Conservation (phyloP, 139 green algal species). For the Spirogloea muscicola region DNA sequence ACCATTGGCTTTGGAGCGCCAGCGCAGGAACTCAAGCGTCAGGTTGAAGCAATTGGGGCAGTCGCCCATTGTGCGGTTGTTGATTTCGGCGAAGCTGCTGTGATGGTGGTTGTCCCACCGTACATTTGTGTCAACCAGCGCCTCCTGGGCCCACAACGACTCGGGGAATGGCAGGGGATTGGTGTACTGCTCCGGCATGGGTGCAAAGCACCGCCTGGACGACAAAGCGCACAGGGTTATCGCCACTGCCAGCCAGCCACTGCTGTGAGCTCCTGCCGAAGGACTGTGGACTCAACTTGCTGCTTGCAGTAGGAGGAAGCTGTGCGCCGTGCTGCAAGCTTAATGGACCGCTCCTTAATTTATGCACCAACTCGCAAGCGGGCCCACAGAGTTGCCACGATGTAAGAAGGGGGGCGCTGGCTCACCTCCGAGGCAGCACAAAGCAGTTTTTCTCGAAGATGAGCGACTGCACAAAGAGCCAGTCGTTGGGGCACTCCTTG, state of each 20-base stretch:
- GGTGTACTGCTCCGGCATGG: background rate
- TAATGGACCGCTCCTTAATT: no score
- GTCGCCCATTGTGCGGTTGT: background rate
- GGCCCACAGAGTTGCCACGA: no score
- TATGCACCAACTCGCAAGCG: no score
- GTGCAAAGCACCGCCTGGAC: background rate
- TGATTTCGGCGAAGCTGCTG: background rate
- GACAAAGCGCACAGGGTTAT: no score
- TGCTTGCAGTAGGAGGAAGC: no score
- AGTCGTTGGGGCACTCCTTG: background rate
- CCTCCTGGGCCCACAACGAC: background rate
- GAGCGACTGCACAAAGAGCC: background rate
- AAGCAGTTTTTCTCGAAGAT: slow-evolving; percentile 9
- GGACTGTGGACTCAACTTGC: no score
- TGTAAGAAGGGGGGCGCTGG: no score
- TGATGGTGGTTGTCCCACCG: background rate
- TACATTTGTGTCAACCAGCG: slow-evolving; percentile 5
- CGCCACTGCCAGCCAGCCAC: no score
- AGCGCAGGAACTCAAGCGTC: background rate
- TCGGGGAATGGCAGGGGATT: background rate
- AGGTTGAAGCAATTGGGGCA: slow-evolving; percentile 11
- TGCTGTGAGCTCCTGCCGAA: no score
- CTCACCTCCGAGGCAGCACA: background rate
- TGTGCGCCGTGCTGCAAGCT: no score
- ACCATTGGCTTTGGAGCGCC: no score